Percentiles rank a stretch among this genome's conserved stretches.
phyloP scores from a whole-genome alignment of 2,329 filamentous ascomycete species.

The Fonsecaea pugnacius region DNA sequence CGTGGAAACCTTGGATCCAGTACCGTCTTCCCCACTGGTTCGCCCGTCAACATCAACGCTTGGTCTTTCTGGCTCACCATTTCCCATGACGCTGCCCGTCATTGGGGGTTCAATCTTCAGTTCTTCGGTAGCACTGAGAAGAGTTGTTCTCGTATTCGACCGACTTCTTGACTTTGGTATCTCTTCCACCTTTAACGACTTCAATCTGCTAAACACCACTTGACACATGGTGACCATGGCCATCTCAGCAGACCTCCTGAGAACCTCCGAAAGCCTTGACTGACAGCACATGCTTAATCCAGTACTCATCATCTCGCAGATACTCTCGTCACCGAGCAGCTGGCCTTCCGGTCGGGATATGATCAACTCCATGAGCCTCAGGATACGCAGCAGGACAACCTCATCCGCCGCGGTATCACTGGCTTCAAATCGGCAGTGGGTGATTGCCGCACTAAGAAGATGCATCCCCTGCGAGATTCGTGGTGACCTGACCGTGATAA shows the following conservation, averaged over 20 bases:
- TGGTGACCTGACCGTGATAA: slow-evolving; percentile 83
- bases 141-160: slow-evolving; percentile 33
- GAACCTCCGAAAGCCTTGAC: slow-evolving; percentile 82
- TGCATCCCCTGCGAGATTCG: slow-evolving; percentile 91
- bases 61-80: slow-evolving; percentile 37
- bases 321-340: slow-evolving; percentile 94
- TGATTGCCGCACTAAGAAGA: slow-evolving; percentile 89
- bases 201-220: slow-evolving; percentile 92
- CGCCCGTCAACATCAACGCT: slow-evolving; percentile 31
- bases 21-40: slow-evolving; percentile 19
- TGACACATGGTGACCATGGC: slow-evolving; percentile 99
- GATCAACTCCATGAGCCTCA: slow-evolving; percentile 99
- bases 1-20: slow-evolving; percentile 43
- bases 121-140: slow-evolving; percentile 66
- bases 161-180: slow-evolving; percentile 50
- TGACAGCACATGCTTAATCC: slow-evolving; percentile 97
- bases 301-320: slow-evolving; percentile 99
- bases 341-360: slow-evolving; percentile 90
- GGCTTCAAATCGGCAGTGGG: slow-evolving; percentile 95
- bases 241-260: slow-evolving; percentile 86
- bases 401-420: slow-evolving; percentile 94
- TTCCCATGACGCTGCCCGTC: slow-evolving; percentile 62
- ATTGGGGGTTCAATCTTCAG: slow-evolving; percentile 77
- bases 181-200: slow-evolving; percentile 78
- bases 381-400: slow-evolving; percentile 88